These are phyloP conservation scores for Aspergillus sp. DNA, from an alignment of 2,329 filamentous ascomycete genomes.

Conservation along the genomic window DNA sequence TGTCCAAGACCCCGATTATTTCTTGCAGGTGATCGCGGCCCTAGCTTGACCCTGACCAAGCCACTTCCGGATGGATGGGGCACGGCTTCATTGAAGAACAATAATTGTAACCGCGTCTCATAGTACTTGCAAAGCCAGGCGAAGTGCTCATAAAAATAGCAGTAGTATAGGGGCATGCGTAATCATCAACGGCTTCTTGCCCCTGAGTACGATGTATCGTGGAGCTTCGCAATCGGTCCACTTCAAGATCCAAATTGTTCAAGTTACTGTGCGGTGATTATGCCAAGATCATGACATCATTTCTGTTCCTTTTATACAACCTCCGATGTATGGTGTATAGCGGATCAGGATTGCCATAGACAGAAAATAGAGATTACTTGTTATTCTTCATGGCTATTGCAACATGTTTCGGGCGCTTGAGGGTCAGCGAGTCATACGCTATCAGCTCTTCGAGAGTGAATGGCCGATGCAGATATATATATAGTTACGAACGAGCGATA, in stretches of 20 bases:
- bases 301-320: not conserved
- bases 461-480: not conserved
- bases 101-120: not conserved
- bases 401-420: not conserved
- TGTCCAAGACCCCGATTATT: not conserved
- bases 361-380: not conserved
- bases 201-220: not conserved
- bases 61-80: conserved; percentile 4
- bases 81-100: not conserved
- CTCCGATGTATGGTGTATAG: not conserved
- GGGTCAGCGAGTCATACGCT: not conserved
- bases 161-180: not conserved
- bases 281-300: not conserved
- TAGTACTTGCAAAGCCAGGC: not conserved
- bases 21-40: conserved; percentile 7
- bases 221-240: not conserved
- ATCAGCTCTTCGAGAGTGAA: not conserved
- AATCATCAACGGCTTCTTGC: not conserved
- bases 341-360: not conserved
- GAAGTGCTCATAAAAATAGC: not conserved
- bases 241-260: not conserved
- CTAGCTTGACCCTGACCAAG: conserved; percentile 6
- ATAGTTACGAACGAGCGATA: not conserved
- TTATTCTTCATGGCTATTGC: not conserved
- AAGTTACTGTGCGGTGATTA: not conserved